These are phyloP conservation scores for Diddensiella transvaalensis DNA, from an alignment of 805 yeast species.

Conservation along the genomic window DNA sequence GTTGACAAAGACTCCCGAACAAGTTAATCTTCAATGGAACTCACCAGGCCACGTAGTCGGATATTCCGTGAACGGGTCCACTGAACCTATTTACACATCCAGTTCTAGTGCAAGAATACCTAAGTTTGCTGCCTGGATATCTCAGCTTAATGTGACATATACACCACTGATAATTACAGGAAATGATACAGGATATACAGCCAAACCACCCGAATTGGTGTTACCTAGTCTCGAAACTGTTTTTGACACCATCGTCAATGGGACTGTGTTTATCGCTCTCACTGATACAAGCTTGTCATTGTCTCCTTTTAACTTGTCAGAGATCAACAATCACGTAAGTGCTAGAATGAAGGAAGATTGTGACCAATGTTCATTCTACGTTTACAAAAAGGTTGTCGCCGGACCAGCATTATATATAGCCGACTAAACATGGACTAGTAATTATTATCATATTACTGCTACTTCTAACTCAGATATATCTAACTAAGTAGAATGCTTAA, in stretches of 20 bases:
- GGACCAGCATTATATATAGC: neutral
- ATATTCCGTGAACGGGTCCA: conserved; percentile 1
- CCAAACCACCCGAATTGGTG: neutral
- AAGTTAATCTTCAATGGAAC: conserved; percentile 2
- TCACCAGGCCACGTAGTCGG: conserved; percentile 1
- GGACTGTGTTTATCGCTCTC: conserved; percentile 1
- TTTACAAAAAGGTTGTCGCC: neutral
- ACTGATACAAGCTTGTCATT: conserved; percentile 3
- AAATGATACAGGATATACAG: neutral
- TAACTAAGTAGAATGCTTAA: no score
- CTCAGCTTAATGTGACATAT: conserved; percentile 7
- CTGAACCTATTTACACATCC: neutral
- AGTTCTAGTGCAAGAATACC: conserved; percentile 2
- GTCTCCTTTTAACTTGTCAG: neutral
- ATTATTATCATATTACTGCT: neutral
- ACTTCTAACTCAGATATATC: no score
- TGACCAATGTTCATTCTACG: no score
- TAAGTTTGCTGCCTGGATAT: conserved; percentile 4
- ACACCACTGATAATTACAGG: conserved; percentile 1
- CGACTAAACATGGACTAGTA: neutral
- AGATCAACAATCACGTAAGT: conserved; percentile 3
- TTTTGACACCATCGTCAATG: neutral
- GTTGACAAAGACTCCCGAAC: neutral
- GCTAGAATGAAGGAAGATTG: conserved; percentile 1
- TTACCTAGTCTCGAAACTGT: neutral